These are phyloP conservation scores for Colletotrichum theobromicola DNA, from an alignment of 2,329 filamentous ascomycete genomes.

Conservation along the genomic window DNA sequence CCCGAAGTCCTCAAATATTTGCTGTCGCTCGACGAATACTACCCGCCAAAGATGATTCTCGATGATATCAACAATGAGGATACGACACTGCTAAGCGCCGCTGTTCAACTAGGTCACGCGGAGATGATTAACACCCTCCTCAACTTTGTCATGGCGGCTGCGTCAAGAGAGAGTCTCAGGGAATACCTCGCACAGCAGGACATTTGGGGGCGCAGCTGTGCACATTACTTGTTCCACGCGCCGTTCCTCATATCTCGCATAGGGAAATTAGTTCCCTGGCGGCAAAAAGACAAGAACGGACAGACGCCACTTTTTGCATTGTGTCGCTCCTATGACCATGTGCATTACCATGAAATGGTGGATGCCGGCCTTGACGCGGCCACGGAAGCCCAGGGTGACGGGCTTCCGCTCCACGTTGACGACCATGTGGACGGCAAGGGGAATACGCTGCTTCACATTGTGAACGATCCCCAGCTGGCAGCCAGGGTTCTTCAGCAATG, in stretches of 20 bases:
- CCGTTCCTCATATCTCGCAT: conserved; percentile 80
- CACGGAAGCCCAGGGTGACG: conserved; percentile 76
- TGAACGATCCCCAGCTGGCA: conserved; percentile 83
- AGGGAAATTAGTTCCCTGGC: conserved; percentile 83
- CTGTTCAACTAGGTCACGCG: conserved; percentile 81
- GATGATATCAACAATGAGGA: conserved; percentile 89
- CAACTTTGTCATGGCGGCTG: conserved; percentile 67
- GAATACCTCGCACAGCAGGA: conserved; percentile 80
- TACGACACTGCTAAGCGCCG: conserved; percentile 86
- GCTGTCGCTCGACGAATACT: conserved; percentile 78
- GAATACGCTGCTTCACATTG: conserved; percentile 94
- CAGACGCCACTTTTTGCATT: conserved; percentile 97
- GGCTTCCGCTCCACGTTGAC: conserved; percentile 82
- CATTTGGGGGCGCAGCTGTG: conserved; percentile 83
- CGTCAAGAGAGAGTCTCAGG: conserved; percentile 60
- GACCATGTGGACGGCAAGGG: conserved; percentile 92
- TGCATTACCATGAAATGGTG: conserved; percentile 87
- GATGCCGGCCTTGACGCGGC: conserved; percentile 79
- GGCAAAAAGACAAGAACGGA: conserved; percentile 90
- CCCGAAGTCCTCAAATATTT: conserved; percentile 79
- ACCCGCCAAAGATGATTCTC: conserved; percentile 72
- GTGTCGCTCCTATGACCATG: conserved; percentile 93
- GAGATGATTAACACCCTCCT: conserved; percentile 79
- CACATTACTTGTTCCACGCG: conserved; percentile 95
- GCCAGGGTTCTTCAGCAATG: conserved; percentile 78